Conservation (phyloP, 257 asterid genomes). For the Leonotis leonurus region DNA sequence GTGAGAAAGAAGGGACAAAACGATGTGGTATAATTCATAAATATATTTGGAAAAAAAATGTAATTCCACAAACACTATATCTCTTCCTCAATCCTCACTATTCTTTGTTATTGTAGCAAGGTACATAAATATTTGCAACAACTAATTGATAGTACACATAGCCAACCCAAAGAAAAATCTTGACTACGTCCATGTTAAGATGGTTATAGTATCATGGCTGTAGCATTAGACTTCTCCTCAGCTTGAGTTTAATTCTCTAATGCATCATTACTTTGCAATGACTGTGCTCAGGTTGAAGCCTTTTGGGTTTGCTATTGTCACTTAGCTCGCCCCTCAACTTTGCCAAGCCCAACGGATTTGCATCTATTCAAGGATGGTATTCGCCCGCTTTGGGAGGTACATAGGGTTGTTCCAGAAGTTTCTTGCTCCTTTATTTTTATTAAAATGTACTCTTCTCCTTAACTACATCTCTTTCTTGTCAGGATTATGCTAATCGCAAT, state of each 20-base stretch:
- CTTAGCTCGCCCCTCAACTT: constrained; percentile 71
- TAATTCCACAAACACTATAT: no score
- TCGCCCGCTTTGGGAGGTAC: constrained; percentile 98
- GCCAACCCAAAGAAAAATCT: no score
- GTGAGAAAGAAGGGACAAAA: no score
- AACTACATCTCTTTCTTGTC: background rate
- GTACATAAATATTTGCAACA: no score
- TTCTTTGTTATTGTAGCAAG: no score
- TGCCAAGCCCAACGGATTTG: constrained; percentile 95
- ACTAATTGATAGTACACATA: no score
- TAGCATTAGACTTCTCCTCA: background rate
- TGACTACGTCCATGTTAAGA: no score
- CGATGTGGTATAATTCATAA: no score
- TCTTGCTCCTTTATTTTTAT: constrained; percentile 7
- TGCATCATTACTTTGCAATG: constrained; percentile 6
- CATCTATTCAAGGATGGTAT: constrained; percentile 97
- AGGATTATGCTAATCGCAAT: constrained; percentile 94
- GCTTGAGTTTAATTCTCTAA: constrained; percentile 4
- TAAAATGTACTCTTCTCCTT: background rate
- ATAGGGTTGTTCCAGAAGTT: constrained; percentile 2
- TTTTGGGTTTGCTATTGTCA: constrained; percentile 98
- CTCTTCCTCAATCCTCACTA: no score
- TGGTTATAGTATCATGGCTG: background rate
- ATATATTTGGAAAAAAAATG: no score
- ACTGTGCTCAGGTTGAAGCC: constrained; percentile 61